Evolutionary conservation across 257 asterid genomes (phyloP).

Genomic region (Dorcoceras hygrometricum): DNA sequence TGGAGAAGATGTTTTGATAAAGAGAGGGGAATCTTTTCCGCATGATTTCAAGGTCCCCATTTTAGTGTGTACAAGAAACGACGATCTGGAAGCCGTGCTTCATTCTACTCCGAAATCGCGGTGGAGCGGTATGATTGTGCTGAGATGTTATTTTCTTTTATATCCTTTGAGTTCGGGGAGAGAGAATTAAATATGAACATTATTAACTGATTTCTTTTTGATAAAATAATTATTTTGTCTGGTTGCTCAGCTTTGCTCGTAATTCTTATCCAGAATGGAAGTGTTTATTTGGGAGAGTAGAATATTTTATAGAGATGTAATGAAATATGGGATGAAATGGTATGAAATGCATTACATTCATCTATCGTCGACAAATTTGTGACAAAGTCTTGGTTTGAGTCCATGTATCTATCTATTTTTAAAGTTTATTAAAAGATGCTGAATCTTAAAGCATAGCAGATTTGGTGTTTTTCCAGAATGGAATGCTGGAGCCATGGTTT

Average conservation of each 20-base stretch:
- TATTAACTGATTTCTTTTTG: no score
- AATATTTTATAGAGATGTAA: no score
- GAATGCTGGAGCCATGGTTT: conserved; percentile 99
- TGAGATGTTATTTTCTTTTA: no score
- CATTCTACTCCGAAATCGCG: conserved; percentile 83
- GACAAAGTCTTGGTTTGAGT: neutral
- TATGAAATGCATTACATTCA: no score
- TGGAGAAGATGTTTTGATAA: conserved; percentile 69
- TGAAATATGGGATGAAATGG: neutral
- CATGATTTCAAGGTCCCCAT: conserved; percentile 76
- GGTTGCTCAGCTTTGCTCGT: no score
- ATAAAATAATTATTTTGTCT: no score
- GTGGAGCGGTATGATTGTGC: conserved; percentile 65
- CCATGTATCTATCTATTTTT: neutral
- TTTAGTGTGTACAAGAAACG: conserved; percentile 89
- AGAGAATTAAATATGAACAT: no score
- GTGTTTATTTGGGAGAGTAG: neutral
- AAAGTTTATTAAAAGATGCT: conserved; percentile 19
- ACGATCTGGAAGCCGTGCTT: conserved; percentile 88
- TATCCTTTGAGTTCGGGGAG: no score
- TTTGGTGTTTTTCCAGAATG: conserved; percentile 99
- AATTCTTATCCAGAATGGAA: neutral
- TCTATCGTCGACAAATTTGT: neutral
- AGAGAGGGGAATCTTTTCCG: conserved; percentile 89
- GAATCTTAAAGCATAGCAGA: conserved; percentile 80